Conservation (phyloP, 805 yeast genomes). For the Candida silvicultrix region DNA sequence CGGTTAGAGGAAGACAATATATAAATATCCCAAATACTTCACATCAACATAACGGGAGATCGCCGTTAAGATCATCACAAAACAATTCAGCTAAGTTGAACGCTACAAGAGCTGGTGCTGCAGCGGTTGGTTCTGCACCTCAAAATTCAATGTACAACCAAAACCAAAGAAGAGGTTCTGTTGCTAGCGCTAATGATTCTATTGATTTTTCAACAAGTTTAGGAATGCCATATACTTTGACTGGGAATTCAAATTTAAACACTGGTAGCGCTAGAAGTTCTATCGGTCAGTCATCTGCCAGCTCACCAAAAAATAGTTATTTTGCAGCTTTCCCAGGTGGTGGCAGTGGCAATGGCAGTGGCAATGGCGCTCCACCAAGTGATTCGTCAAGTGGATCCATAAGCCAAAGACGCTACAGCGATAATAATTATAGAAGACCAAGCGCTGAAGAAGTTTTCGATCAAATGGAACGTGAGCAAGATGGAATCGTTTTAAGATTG, state of each 20-base stretch:
- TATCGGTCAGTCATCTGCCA: not conserved
- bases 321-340: constrained; percentile 3
- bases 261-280: not conserved
- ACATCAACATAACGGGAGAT: not conserved
- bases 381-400: not conserved
- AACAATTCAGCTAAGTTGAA: constrained; percentile 1
- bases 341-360: no score
- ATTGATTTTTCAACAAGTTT: constrained; percentile 13
- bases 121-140: not conserved
- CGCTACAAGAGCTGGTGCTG: not conserved
- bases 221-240: constrained; percentile 16
- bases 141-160: not conserved
- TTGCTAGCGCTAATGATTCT: constrained; percentile 10
- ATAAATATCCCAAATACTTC: not conserved
- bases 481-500: constrained; percentile 60
- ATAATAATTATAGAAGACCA: constrained; percentile 15
- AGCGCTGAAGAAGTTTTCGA: constrained; percentile 46
- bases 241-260: constrained; percentile 3
- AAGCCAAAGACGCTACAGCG: constrained; percentile 14
- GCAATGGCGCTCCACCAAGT: not conserved
- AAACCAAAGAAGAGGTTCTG: constrained; percentile 13
- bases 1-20: not conserved
- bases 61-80: constrained; percentile 2
- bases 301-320: constrained; percentile 18
- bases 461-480: constrained; percentile 68